Evolutionary conservation across 164 flowering plant genomes (phyloP).

Genomic region (grape (Vitis vinifera)): ASM3070453v1 NC_081815.1:8454001-8454500

Average conservation of each 20-base stretch:
- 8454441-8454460: background rate
- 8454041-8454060: slow-evolving; percentile 51
- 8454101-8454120: slow-evolving; percentile 67
- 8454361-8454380: background rate
- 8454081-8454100: slow-evolving; percentile 45
- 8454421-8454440: background rate
- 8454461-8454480: slow-evolving; percentile 37
- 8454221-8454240: slow-evolving; percentile 15
- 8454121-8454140: slow-evolving; percentile 80
- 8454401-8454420: background rate
- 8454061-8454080: slow-evolving; percentile 37
- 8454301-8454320: background rate
- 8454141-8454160: slow-evolving; percentile 84
- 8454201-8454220: slow-evolving; percentile 82
- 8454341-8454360: background rate
- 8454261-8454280: background rate
- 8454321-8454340: background rate
- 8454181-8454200: slow-evolving; percentile 59
- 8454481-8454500: slow-evolving; percentile 51
- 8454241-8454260: background rate
- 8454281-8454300: background rate
- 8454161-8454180: slow-evolving; percentile 54
- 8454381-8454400: background rate
- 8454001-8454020: slow-evolving; percentile 5
- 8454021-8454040: slow-evolving; percentile 20